A percentile compares a stretch with the other conserved stretches of the same genome.
phyloP scores from a whole-genome alignment of 139 green algal species.

The Ulvella scutata region DNA sequence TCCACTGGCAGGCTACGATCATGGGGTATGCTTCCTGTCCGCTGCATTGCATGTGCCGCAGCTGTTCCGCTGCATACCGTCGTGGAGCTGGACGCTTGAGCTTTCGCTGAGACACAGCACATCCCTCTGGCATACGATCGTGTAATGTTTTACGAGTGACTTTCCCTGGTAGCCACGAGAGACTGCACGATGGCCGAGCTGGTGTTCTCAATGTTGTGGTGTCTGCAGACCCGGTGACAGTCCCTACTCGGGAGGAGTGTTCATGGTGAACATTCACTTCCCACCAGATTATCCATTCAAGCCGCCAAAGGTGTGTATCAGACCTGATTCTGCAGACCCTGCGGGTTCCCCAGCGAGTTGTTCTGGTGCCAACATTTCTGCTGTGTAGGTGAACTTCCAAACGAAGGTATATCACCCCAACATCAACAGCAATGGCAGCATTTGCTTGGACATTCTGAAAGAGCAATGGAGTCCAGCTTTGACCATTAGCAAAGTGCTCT shows the following conservation, averaged over 20 bases:
- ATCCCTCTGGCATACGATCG: too few species aligned
- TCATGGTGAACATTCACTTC: constrained; percentile 87
- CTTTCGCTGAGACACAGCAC: too few species aligned
- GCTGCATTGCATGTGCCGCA: too few species aligned
- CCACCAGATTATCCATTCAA: constrained; percentile 93
- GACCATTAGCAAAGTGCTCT: constrained; percentile 83
- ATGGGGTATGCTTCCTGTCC: constrained; percentile 39
- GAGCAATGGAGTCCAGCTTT: constrained; percentile 79
- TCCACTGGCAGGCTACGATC: constrained; percentile 47
- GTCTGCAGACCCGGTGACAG: constrained; percentile 46
- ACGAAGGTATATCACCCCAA: constrained; percentile 60
- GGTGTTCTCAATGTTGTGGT: not conserved
- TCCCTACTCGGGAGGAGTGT: constrained; percentile 86
- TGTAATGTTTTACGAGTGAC: too few species aligned
- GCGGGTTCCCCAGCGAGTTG: too few species aligned
- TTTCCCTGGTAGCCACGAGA: too few species aligned
- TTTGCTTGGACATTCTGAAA: constrained; percentile 47
- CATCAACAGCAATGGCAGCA: constrained; percentile 37
- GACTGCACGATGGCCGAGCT: too few species aligned
- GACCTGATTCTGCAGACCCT: too few species aligned
- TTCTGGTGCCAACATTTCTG: too few species aligned
- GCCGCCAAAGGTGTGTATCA: constrained; percentile 74
- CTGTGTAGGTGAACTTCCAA: constrained; percentile 27
- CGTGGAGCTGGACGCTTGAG: too few species aligned
- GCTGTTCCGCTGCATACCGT: too few species aligned